Conservation (phyloP, 257 asterid species). For the Nicotiana obtusifolia region DNA sequence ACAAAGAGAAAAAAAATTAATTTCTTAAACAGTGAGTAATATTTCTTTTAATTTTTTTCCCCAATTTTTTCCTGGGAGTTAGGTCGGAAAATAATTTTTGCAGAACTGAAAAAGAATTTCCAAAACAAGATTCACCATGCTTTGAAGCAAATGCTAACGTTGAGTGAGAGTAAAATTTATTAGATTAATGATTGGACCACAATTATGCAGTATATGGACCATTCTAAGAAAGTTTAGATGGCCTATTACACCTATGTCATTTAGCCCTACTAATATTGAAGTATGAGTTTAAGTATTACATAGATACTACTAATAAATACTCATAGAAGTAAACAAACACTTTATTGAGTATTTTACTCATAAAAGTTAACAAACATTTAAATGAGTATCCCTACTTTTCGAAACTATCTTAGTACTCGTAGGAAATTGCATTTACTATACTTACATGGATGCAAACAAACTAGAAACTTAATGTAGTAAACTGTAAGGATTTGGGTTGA, state of each 20-base stretch:
- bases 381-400: background rate
- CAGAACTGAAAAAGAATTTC: background rate
- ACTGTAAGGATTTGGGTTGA: background rate
- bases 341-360: background rate
- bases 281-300: background rate
- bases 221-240: background rate
- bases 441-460: background rate
- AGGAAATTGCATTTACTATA: background rate
- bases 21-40: too few species aligned
- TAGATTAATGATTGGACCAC: background rate
- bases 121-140: too few species aligned
- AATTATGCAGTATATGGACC: background rate
- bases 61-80: background rate
- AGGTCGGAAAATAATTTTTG: background rate
- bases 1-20: too few species aligned
- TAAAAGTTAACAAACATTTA: background rate
- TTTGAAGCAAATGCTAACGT: background rate
- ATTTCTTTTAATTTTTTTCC: too few species aligned
- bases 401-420: background rate
- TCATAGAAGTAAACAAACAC: background rate
- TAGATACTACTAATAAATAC: background rate
- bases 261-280: too few species aligned
- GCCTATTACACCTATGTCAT: background rate
- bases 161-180: too few species aligned
- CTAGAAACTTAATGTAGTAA: background rate